Evolutionary conservation across 1,284 basidiomycete species (phyloP).

Genomic region (Naganishia sp.): DNA sequence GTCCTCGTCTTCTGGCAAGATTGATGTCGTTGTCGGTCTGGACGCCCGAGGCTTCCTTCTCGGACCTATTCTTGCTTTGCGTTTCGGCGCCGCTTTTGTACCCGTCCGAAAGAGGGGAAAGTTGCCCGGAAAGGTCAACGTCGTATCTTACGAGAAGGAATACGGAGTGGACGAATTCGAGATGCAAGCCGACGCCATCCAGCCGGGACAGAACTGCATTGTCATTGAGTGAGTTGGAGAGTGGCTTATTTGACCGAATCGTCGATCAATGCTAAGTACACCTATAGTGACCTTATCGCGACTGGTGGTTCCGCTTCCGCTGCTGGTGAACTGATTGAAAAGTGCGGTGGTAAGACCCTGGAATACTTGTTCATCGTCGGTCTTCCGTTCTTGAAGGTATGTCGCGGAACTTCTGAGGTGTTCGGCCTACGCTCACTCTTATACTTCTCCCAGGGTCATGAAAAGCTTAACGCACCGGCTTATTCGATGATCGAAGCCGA

Average conservation of each 20-base stretch:
- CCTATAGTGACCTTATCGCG: constrained; percentile 77
- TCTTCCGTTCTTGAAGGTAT: constrained; percentile 70
- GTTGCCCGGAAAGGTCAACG: constrained; percentile 80
- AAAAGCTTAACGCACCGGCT: constrained; percentile 79
- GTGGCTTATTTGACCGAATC: background rate
- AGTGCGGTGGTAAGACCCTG: constrained; percentile 77
- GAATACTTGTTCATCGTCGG: constrained; percentile 96
- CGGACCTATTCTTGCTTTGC: constrained; percentile 86
- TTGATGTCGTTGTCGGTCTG: constrained; percentile 92
- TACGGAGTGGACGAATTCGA: constrained; percentile 91
- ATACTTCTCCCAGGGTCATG: constrained; percentile 56
- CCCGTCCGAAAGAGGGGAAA: constrained; percentile 95
- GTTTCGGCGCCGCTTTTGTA: constrained; percentile 92
- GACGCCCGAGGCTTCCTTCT: constrained; percentile 96
- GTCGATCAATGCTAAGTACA: constrained; percentile 8
- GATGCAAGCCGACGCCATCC: constrained; percentile 86
- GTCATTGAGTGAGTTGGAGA: constrained; percentile 67
- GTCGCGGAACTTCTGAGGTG: background rate
- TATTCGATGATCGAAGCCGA: constrained; percentile 81
- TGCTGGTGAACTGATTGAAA: constrained; percentile 83
- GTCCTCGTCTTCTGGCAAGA: constrained; percentile 63
- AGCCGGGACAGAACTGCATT: constrained; percentile 78
- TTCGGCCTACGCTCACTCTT: background rate
- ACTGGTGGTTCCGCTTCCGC: constrained; percentile 95
- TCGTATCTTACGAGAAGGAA: constrained; percentile 85